Evolutionary conservation across 192 early-diverging fungal species (phyloP), one percentile per base, ranked within the genome.

Genomic region (Backusella mclennaniae): DNA sequence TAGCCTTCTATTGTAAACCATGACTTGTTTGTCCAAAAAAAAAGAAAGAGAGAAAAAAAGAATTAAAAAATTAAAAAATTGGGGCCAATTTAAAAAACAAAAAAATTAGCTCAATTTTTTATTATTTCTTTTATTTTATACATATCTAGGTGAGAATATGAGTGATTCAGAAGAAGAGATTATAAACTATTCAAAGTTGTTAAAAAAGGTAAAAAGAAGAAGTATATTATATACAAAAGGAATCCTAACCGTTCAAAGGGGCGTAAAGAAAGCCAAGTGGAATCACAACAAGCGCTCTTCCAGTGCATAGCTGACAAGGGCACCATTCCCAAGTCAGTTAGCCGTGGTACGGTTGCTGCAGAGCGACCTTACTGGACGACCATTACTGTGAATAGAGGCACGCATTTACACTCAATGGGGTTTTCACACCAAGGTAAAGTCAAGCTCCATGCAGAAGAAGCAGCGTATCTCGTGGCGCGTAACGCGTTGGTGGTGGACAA

Each of bases 401-500:
- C 70, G 4, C 83, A 87, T 39, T 73, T 85, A 69, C 76, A 82
- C 19, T 82, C 78, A 26, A 84, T 89, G 83, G 87, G 87, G 0
- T 86, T 87, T 31, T 66, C 83, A 2, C 14, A 82, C 4, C 19
- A 76, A 35, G 85, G 84, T 0, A 38, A 83, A 23, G 77, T 82
- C 1, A 78, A 70, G 36, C 82, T 89, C 31, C 84, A 76, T 63
- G 80, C 80, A 3, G 87, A 89, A 66, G 87, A 89, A 77, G 80
- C 85, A 0, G 79, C 87, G 4, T 87, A 79, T 73, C 74, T 89
- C 17, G 73, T 87, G 31, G 80, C 83, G 23, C 77, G 87, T 59
- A 79, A 83, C 29, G 82, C 81, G 8, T 63, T 89, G 6, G 23
- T 74, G 8, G 77, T 84, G 1, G 69, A 79, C 6, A 68, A 79